These are phyloP conservation scores for Coffea eugenioides DNA, from an alignment of 257 asterid genomes.

Conservation along the genomic window DNA sequence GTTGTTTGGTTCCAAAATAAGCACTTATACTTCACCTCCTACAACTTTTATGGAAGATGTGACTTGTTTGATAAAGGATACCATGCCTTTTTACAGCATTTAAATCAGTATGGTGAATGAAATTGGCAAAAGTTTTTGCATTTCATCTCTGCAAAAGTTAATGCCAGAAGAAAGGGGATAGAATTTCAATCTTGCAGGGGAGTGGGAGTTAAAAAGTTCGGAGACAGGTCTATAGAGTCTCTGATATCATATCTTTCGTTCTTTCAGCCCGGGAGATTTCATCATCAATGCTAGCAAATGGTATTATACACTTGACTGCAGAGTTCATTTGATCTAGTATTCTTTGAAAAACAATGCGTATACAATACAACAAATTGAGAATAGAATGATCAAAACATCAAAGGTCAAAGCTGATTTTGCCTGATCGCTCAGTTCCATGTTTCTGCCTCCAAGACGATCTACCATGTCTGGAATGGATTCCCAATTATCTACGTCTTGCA, in stretches of 20 bases:
- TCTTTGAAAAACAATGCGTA: slow-evolving; percentile 70
- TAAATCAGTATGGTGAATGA: no score
- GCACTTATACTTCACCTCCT: not conserved
- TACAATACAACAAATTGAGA: slow-evolving; percentile 63
- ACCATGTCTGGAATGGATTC: slow-evolving; percentile 75
- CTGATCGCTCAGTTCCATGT: slow-evolving; percentile 76
- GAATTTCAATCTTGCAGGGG: not conserved
- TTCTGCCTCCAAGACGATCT: slow-evolving; percentile 84
- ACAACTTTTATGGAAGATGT: not conserved
- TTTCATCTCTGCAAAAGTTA: not conserved
- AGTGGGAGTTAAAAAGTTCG: not conserved
- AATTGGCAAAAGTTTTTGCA: not conserved
- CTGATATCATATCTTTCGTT: not conserved
- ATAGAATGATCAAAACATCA: slow-evolving; percentile 58
- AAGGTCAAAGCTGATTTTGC: slow-evolving; percentile 87
- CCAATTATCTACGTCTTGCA: slow-evolving; percentile 47
- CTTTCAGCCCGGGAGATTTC: not conserved
- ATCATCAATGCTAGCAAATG: not conserved
- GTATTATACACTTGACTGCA: not conserved
- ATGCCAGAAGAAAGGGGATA: not conserved
- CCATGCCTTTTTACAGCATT: not conserved
- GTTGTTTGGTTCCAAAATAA: not conserved
- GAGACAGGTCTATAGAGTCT: not conserved
- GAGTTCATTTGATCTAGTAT: slow-evolving; percentile 25
- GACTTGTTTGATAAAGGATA: not conserved